Evolutionary conservation across 345 rosid genomes (phyloP), one percentile per base, ranked within the genome.

Genomic region (Litchi chinensis): DNA sequence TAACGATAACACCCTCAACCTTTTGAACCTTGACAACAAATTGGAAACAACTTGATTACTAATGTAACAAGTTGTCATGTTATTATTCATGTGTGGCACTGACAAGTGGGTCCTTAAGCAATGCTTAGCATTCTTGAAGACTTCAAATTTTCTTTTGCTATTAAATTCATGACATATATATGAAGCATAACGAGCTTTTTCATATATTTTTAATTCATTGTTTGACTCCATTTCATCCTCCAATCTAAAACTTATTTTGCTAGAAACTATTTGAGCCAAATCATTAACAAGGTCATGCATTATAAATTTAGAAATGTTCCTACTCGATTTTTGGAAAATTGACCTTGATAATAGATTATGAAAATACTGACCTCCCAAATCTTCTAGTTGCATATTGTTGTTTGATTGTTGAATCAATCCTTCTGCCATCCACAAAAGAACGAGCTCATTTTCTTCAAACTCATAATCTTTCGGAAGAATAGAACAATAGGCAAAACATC

Each of bases 401-500:
- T 32, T 32, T 32, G 37, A 57, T 4, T 21, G 64, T 44, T 65
- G 71, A 46, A 72, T 43, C 16, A 78, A 50, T 19, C 81, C 81
- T 40, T 78, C 81, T 28, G 81, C 81, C 81, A 78, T 78, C 76
- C 76, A 78, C 8, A 78, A 16, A 8, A 62, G 57, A 24, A 78
- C 70, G 10, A 74, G 52, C 37, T 79, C 74, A 11, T 74, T 52
- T 75, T 74, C 66, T 24, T 79, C 78, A 54, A 75, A 68, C 46
- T 67, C 78, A 44, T 80, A 68, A 15, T 60, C 79, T 50, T 68
- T 80, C 3, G 78, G 75, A 65, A 80, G 18, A 11, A 64, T 48
- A 37, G 81, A 57, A 22, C 81, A 78, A 11, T 78, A 78, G 3
- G 76, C 68, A 19, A 70, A 77, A 44, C 80, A 77, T 59, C 70